phyloP scores from a whole-genome alignment of 2,329 filamentous ascomycete genomes.

The Scytalidium lignicola region DNA sequence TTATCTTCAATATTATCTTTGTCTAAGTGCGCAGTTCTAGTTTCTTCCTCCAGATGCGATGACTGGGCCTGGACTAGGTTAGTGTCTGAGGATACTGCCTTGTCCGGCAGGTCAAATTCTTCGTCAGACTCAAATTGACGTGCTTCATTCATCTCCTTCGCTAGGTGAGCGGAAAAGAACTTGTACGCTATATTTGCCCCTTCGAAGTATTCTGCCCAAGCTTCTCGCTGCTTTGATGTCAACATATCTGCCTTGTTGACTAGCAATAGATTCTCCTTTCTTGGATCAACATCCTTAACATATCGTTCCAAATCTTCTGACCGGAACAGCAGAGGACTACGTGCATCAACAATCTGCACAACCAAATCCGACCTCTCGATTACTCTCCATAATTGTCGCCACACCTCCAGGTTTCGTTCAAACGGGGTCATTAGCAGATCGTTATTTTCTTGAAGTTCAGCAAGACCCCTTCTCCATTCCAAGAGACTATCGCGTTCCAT shows the following conservation, averaged over 20 bases:
- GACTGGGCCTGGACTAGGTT: conserved; percentile 29
- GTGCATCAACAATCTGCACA: conserved; percentile 96
- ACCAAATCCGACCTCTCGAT: conserved; percentile 94
- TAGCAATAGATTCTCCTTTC: conserved; percentile 84
- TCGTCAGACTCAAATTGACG: conserved; percentile 49
- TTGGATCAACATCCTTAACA: conserved; percentile 83
- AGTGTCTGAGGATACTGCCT: conserved; percentile 9
- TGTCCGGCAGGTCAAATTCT: conserved; percentile 19
- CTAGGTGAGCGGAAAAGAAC: conserved; percentile 92
- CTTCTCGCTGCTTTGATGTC: conserved; percentile 73
- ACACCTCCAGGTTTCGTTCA: conserved; percentile 94
- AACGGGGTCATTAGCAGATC: conserved; percentile 97
- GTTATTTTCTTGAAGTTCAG: conserved; percentile 88
- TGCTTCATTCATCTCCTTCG: conserved; percentile 82
- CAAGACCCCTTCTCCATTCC: conserved; percentile 83
- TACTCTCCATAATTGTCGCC: conserved; percentile 96
- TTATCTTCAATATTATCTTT: conserved; percentile 29
- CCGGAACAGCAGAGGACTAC: conserved; percentile 89
- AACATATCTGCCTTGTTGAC: conserved; percentile 99
- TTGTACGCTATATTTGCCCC: conserved; percentile 79
- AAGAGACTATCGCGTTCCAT: conserved; percentile 77
- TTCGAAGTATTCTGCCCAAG: conserved; percentile 85
- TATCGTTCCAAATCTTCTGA: conserved; percentile 91
- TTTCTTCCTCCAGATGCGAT: conserved; percentile 30
- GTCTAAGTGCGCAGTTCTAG: conserved; percentile 13